These are phyloP conservation scores for barley (Hordeum vulgare) DNA, from an alignment of 176 grass and related monocot species.

Conservation along the genomic window DNA sequence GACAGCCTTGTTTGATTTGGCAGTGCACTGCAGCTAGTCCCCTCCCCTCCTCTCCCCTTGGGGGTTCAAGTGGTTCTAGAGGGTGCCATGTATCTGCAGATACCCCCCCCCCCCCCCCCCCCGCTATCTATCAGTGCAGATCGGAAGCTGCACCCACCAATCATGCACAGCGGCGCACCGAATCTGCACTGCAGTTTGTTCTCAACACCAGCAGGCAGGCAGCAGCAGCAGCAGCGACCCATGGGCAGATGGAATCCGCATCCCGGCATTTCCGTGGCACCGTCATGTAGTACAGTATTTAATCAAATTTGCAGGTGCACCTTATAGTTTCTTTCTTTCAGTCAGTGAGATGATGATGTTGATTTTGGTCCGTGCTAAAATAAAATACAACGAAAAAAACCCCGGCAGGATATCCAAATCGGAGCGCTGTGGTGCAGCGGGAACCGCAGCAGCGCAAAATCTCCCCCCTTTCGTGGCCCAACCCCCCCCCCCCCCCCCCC, in stretches of 20 bases:
- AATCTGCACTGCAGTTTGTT: not conserved
- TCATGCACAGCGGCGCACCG: not conserved
- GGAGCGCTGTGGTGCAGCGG: not conserved
- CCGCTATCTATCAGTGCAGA: not conserved
- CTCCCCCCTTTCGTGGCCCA: accelerated
- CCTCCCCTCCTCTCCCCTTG: not conserved
- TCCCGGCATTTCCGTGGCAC: too few species aligned
- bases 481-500: not conserved
- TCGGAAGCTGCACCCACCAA: not conserved
- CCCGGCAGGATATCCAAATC: not conserved
- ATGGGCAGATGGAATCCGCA: too few species aligned
- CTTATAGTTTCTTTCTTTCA: too few species aligned
- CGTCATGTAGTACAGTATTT: too few species aligned
- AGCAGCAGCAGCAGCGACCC: not conserved
- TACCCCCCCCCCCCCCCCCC: too few species aligned
- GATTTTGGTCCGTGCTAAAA: not conserved
- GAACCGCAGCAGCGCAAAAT: not conserved
- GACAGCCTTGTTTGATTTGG: not conserved
- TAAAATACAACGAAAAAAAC: not conserved
- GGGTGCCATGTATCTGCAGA: not conserved
- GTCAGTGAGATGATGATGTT: too few species aligned
- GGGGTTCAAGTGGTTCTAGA: not conserved
- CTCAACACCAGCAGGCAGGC: not conserved
- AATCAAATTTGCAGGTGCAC: too few species aligned
- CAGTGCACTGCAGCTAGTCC: too few species aligned